Evolutionary conservation across 345 rosid species (phyloP).

Genomic region (Draba incana): DNA sequence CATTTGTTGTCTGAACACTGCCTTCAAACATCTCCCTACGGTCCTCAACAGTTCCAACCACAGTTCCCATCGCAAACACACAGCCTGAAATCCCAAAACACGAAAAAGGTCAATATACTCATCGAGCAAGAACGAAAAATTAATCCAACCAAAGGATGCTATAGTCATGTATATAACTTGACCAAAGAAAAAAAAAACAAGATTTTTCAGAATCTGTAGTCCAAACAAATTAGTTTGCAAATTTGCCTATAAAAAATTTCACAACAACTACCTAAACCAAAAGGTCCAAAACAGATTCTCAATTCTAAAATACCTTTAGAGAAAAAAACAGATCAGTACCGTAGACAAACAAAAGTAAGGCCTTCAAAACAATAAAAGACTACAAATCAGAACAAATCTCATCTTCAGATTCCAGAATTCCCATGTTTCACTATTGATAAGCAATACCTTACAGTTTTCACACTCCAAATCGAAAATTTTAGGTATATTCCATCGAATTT

Average conservation of each 20-base stretch:
- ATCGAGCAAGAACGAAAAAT: background rate
- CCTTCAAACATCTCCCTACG: conserved; percentile 56
- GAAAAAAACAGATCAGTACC: too few species aligned
- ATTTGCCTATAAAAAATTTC: background rate
- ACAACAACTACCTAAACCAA: conserved; percentile 12
- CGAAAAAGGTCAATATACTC: conserved; percentile 1
- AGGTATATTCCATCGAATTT: background rate
- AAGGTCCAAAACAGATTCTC: background rate
- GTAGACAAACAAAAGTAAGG: too few species aligned
- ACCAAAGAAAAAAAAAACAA: background rate
- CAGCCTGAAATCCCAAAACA: conserved; percentile 50
- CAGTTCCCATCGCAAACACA: conserved; percentile 85
- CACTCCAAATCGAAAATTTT: background rate
- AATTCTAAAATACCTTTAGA: background rate
- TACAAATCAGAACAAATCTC: background rate
- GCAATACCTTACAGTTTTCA: background rate
- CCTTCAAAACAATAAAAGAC: background rate
- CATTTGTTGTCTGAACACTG: conserved; percentile 47
- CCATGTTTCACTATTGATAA: conserved; percentile 6
- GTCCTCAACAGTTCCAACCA: conserved; percentile 70
- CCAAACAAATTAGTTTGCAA: background rate
- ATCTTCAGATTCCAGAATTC: conserved; percentile 13
- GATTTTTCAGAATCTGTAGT: background rate
- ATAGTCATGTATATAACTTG: background rate
- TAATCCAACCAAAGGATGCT: background rate